Base-by-base conservation (phyloP, 2,329 filamentous ascomycete species). In the Fusarium protoensiforme region DNA sequence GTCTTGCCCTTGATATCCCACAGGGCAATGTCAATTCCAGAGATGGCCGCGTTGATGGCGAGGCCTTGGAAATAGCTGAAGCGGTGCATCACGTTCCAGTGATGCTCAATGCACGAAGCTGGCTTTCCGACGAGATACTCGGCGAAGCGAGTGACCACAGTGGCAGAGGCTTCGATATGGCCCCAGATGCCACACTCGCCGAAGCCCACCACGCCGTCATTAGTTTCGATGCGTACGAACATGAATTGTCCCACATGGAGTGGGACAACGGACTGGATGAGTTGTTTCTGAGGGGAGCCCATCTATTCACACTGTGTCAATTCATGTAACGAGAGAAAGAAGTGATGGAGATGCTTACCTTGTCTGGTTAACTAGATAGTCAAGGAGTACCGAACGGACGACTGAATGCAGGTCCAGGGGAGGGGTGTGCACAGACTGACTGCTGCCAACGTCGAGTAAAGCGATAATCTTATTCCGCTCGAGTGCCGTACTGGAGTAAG, bases 1-100 rank as follows among this genome's bases (percentile, higher is more conserved):
- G 61, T 43, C 20, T 56, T 53, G 11, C 39, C 65, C 46, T 68
- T 68, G 54, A 65, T 56, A 35, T 70, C 54, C 60, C 65, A 71
- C 14, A 71, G 60, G 6, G 68, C 65, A 20, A 71, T 71, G 31
- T 71, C 68, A 27, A 71, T 68, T 24, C 61, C 20, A 9, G 68
- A 71, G 46, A 71, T 68, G 31, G 68, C 65, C 3, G 67, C 58
- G 54, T 69, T 69, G 27, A 69, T 69, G 13, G 64, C 67, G 18
- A 67, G 35, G 10, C 67, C 67, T 31, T 67, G 64, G 54, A 67
- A 69, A 54, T 69, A 67, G 54, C 64, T 69, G 64, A 69, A 69
- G 31, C 67, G 67, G 36, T 69, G 67, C 67, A 69, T 69, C n/a
- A 69, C 64, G 35, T 69, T 69, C 67, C 67, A 69, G 60, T 69